A percentile compares a stretch with the other conserved stretches of the same genome.
These are phyloP conservation scores for Diaporthe eres DNA, from an alignment of 2,329 filamentous ascomycete genomes.

Conservation along the genomic window DNA sequence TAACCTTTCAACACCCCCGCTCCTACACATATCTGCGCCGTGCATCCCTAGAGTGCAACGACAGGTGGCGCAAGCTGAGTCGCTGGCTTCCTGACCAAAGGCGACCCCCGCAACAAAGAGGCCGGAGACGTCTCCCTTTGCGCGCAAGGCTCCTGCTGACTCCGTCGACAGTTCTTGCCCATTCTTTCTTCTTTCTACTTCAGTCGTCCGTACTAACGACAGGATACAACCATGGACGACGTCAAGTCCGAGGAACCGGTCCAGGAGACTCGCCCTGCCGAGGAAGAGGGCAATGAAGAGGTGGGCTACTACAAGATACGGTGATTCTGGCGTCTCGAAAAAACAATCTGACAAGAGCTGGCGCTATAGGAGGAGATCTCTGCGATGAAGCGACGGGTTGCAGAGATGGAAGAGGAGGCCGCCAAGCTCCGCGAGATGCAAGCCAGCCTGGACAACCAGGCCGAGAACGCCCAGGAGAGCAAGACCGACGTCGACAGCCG, in stretches of 20 bases:
- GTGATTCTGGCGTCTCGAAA: slow-evolving; percentile 42
- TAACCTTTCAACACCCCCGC: background rate
- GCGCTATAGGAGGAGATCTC: slow-evolving; percentile 79
- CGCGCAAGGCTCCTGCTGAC: slow-evolving; percentile 30
- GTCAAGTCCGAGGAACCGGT: slow-evolving; percentile 50
- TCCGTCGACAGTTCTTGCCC: background rate
- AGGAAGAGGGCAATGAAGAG: slow-evolving; percentile 62
- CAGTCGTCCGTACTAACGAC: slow-evolving; percentile 26
- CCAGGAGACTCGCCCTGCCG: slow-evolving; percentile 49
- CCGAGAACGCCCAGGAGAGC: slow-evolving; percentile 86
- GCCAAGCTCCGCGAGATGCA: slow-evolving; percentile 91
- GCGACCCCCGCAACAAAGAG: slow-evolving; percentile 17
- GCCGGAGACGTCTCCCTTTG: background rate
- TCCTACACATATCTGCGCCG: background rate
- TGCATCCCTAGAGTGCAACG: background rate
- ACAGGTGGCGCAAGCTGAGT: slow-evolving; percentile 31
- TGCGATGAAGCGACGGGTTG: slow-evolving; percentile 88
- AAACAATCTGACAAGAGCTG: slow-evolving; percentile 42
- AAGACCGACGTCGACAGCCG: slow-evolving; percentile 96
- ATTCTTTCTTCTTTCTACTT: background rate
- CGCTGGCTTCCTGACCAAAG: slow-evolving; percentile 4
- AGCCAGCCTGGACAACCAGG: slow-evolving; percentile 86
- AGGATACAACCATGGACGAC: slow-evolving; percentile 47
- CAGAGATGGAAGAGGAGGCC: slow-evolving; percentile 92
- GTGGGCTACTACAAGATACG: slow-evolving; percentile 52